Base-by-base conservation (phyloP, 176 grass and related monocot species). In the Aechmea fasciata region DNA sequence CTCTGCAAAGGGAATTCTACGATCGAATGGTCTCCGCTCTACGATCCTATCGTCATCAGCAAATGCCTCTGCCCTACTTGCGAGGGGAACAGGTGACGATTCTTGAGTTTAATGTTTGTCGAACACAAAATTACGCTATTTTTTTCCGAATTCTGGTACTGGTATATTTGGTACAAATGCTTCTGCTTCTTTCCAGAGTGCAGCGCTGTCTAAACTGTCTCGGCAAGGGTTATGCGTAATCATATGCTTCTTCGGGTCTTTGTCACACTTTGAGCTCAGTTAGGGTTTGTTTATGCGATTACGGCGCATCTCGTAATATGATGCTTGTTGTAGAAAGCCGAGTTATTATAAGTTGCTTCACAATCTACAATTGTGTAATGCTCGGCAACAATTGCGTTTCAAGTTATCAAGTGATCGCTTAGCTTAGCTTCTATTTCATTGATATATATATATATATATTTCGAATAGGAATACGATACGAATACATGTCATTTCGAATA, bases 41-140 rank as follows among this genome's bases (percentile, higher is more conserved):
- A 87, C 72, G 94, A 88, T 70, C 94, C 94, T 47, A 83, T 99
- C 66, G 79, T 90, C 74, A 70, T 99, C 64, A 99, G 85, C 65
- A 86, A 83, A 3, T 99, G 89, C 72, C 72, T 99, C n/a, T 99
- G 94, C 82, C 89, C 94, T 64, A 90, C 94, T 55, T 97, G 94
- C 28, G 89, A 97, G 0, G 94, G 89, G 25, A 85, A 83, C 48
- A 90, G 79, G 94, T 92, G 72, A 52, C 48, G 13, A 26, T 33
- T 76, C 41, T 57, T 49, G 52, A 17, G 41, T 70, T 50, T 19
- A 75, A 65, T 70, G 12, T 51, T 57, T 65, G 14, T 49, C 64
- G 12, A 10, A 62, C 47, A 24, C 48, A 11, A 9, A 47, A 6
- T 12, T 63, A n/a, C 7, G 17, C 41, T 0, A n/a, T 69, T 8